Conservation (phyloP, 1,139 yeast genomes). For the Kluyveromyces sp. region DNA sequence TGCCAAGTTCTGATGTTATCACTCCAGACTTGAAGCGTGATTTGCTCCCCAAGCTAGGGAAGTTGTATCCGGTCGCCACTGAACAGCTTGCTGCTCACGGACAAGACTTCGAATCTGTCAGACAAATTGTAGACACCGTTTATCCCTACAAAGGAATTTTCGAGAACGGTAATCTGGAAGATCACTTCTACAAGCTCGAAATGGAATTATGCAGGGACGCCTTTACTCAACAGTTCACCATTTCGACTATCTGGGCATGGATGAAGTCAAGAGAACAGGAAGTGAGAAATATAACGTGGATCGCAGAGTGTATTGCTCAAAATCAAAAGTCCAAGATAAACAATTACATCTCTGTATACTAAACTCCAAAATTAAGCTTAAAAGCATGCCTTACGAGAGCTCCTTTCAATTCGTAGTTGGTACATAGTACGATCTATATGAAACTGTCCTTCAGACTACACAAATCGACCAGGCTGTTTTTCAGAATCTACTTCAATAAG, state of each 20-base stretch:
- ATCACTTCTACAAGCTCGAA: constrained; percentile 85
- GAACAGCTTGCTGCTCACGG: constrained; percentile 57
- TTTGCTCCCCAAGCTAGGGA: constrained; percentile 75
- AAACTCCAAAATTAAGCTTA: not conserved
- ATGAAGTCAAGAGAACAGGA: constrained; percentile 94
- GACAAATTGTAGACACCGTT: constrained; percentile 61
- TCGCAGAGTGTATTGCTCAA: constrained; percentile 93
- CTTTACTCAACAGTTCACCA: constrained; percentile 92
- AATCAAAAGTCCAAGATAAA: constrained; percentile 77
- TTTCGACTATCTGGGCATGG: constrained; percentile 94
- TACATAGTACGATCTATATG: not conserved
- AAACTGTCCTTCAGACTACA: not conserved
- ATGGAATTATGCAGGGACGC: constrained; percentile 90
- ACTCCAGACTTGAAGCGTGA: constrained; percentile 69
- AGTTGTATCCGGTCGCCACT: constrained; percentile 70
- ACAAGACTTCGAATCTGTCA: constrained; percentile 82
- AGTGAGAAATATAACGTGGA: constrained; percentile 94
- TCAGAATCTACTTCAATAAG: too few species aligned
- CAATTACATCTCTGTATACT: constrained; percentile 69
- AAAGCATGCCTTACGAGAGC: not conserved
- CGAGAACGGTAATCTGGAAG: constrained; percentile 72
- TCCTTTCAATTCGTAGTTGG: not conserved
- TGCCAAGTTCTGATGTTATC: constrained; percentile 34
- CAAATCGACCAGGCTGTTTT: too few species aligned
- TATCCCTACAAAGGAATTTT: constrained; percentile 72